Conservation (phyloP, 2,329 filamentous ascomycete genomes). For the Hypoxylon sp. region DNA sequence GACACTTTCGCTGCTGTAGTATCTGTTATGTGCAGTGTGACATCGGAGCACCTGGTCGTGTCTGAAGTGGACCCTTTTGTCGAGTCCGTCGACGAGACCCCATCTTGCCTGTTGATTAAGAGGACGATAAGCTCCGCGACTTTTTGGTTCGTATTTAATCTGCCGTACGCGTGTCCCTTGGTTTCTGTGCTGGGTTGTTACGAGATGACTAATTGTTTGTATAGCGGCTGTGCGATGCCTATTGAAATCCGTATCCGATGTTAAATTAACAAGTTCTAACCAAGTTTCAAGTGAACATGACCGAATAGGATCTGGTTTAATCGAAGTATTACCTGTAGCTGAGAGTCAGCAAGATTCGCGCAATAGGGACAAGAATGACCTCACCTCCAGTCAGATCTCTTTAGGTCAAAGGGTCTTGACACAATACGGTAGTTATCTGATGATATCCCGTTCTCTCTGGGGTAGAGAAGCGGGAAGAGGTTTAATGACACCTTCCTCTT, state of each 20-base stretch:
- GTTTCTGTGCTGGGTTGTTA: slow-evolving; percentile 2
- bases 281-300: no score
- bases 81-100: not conserved
- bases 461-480: slow-evolving; percentile 21
- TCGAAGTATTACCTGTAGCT: no score
- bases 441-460: slow-evolving; percentile 17
- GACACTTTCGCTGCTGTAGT: not conserved
- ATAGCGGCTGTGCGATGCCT: no score
- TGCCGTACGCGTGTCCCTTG: not conserved
- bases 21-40: slow-evolving; percentile 16
- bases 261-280: no score
- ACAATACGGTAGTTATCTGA: not conserved
- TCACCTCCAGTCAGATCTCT: no score
- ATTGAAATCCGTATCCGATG: no score
- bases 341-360: no score
- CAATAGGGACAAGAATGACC: no score
- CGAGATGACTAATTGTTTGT: not conserved
- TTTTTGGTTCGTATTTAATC: slow-evolving; percentile 7
- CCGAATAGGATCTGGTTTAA: no score
- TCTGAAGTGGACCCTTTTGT: slow-evolving; percentile 8
- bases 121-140: not conserved
- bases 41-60: slow-evolving; percentile 12
- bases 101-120: slow-evolving; percentile 11
- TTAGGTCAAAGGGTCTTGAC: no score
- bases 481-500: slow-evolving; percentile 25